Base-by-base conservation (phyloP, 2,329 filamentous ascomycete genomes). In the Neofusicoccum laricinum region DNA sequence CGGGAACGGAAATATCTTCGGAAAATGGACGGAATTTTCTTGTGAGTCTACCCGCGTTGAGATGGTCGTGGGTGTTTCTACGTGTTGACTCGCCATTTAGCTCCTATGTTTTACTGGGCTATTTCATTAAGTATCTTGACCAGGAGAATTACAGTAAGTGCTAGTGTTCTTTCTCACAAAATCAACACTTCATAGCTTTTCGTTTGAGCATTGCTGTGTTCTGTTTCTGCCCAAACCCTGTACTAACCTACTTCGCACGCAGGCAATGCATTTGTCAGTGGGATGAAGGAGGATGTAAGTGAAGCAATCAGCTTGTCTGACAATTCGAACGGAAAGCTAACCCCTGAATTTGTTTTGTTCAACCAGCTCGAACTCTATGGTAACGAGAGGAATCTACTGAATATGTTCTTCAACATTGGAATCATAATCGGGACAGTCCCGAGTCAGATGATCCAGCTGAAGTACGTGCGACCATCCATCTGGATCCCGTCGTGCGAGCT, bases 221-320 rank as follows among this genome's bases (percentile, higher is more conserved):
- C 25, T 6, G 5, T 30, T 6, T 6, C 25, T 30, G 7, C 5
- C 7, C 25, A 6, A 30, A 30, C 25, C 25, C 25, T 7, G 25
- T 6, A 30, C 25, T 30, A 30, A 30, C 8, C 17, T 38, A 6
- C n/a, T 19, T 34, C 38, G 12, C 36, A 1, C 15, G 32, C 19
- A 61, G 45, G 58, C 45, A 64, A 64, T 59, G 63, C 63, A 30
- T 64, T 59, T 32, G 43, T 64, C 14, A 64, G 63, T n/a, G 63
- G 63, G 19, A 64, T 64, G 63, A 59, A 61, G 36, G 63, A 64
- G 17, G 53, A 64, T 41, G 57, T 48, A 38, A 49, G 57, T 19
- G 3, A 10, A 46, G 14, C 15, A n/a, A 10, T 21, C 1, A 12
- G 2, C 10, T 19, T 17, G 17, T 30, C 25, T 12, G 10, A 12